phyloP scores from a whole-genome alignment of 2,329 filamentous ascomycete genomes.

The Beauveria brongniartii region DNA sequence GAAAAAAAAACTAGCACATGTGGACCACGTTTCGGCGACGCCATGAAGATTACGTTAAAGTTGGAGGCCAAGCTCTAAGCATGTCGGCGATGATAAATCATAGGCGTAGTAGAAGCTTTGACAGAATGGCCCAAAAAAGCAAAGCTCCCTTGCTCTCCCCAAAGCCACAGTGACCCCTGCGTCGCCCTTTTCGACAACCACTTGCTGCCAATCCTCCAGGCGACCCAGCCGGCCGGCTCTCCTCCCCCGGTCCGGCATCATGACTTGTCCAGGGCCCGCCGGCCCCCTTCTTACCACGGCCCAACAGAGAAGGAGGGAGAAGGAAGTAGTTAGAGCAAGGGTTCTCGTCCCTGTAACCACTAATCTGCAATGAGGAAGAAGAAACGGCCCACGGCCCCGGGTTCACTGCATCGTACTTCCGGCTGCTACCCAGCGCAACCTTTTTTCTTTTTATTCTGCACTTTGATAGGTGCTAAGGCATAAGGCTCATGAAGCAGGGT shows the following conservation, averaged over 20 bases:
- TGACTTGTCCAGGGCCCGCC: neutral
- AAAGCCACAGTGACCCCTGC: neutral
- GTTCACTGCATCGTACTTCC: too few relatives aligned
- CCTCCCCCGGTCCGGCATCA: neutral
- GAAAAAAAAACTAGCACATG: neutral
- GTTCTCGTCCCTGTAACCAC: neutral
- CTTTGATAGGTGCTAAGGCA: too few relatives aligned
- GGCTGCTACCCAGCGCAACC: too few relatives aligned
- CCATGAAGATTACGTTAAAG: neutral
- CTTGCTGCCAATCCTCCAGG: neutral
- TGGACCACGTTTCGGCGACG: neutral
- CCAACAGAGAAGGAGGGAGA: neutral
- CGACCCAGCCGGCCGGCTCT: slow-evolving; percentile 1
- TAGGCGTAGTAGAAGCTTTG: neutral
- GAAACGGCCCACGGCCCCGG: neutral
- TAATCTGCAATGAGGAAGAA: neutral
- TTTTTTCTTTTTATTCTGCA: too few relatives aligned
- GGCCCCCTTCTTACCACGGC: neutral
- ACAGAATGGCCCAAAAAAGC: too few relatives aligned
- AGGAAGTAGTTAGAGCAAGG: neutral
- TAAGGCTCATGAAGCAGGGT: too few relatives aligned
- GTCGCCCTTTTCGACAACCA: neutral
- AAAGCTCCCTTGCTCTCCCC: neutral
- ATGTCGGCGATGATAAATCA: neutral
- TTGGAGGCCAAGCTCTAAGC: neutral